Evolutionary conservation across 768 basidiomycete genomes (phyloP).

Genomic region (Coprinopsis sp.): DNA sequence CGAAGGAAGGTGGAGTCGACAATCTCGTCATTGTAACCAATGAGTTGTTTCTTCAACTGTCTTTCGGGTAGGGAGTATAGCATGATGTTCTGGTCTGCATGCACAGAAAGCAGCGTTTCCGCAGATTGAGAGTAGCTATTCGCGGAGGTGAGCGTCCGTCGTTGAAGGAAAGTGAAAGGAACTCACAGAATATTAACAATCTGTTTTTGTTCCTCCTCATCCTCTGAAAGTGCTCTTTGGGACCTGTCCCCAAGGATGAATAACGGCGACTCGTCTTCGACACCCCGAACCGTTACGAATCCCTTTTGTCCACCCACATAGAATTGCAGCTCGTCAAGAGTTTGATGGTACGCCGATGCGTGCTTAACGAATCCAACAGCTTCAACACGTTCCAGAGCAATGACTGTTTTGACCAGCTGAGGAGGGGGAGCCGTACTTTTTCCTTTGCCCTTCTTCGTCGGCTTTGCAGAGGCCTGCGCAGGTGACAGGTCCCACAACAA

Average conservation of each 20-base stretch:
- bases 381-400: conserved; percentile 82
- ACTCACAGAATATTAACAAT: conserved; percentile 81
- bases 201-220: conserved; percentile 78
- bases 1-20: conserved; percentile 79
- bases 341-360: conserved; percentile 31
- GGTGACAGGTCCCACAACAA: conserved; percentile 82
- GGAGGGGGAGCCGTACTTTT: conserved; percentile 49
- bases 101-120: conserved; percentile 72
- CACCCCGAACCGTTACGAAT: conserved; percentile 81
- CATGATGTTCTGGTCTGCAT: conserved; percentile 96
- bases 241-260: conserved; percentile 55
- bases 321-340: conserved; percentile 51
- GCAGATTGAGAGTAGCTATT: conserved; percentile 65
- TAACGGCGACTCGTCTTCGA: conserved; percentile 50
- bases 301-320: conserved; percentile 94
- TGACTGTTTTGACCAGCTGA: conserved; percentile 71
- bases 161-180: conserved; percentile 3
- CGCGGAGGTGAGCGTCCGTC: conserved; percentile 14
- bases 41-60: conserved; percentile 69
- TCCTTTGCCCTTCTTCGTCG: conserved; percentile 40
- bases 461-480: conserved; percentile 18
- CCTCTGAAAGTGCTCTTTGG: conserved; percentile 38
- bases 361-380: conserved; percentile 67
- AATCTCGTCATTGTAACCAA: conserved; percentile 98
- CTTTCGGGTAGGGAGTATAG: conserved; percentile 77